Base-by-base conservation (phyloP, 768 basidiomycete genomes). In the Atractiella rhizophila region DNA sequence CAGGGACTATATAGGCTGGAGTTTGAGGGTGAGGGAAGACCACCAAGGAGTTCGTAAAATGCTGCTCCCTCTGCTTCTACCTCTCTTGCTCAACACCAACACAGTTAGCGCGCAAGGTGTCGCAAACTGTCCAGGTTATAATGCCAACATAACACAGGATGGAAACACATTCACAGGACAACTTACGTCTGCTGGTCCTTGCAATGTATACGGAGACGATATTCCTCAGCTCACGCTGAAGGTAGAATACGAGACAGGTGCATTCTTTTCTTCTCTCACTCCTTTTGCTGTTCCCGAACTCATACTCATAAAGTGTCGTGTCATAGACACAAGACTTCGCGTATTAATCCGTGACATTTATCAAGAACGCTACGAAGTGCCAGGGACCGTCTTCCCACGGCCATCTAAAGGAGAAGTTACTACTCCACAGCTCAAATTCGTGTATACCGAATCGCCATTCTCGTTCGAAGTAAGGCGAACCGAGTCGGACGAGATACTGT, bases 311-410 rank as follows among this genome's bases (percentile, higher is more conserved):
- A 10, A 15, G 23, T 7, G 28, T 20, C 23, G 32, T 21, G 16
- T 23, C 11, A 18, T 45, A 72, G 70, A 54, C 5, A 63, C 64
- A 23, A 68, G 73, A 19, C 68, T 75, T 18, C 73, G 74, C 45
- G 54, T 74, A 45, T 73, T 73, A 53, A 69, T 74, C 38, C 64
- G 63, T 1, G 72, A 75, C 47, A 52, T 68, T 5, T 18, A 32
- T 26, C 10, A 36, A 5, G 19, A 71, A 43, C 73, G 72, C 35
- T 73, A 70, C 47, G 71, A 75, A 52, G 69, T 76, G 0, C 74
- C 74, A 6, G 66, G 67, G 11, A 64, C 63, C 0, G 67, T 75
- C 20, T 54, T 76, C 30, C 70, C 71, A 10, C 65, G 70, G 0
- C 73, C 73, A 0, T 50, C 56, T 9, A 42, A 56, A 11, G 33